phyloP scores from a whole-genome alignment of 768 basidiomycete genomes.

The Leccinum olivaceopallidum region DNA sequence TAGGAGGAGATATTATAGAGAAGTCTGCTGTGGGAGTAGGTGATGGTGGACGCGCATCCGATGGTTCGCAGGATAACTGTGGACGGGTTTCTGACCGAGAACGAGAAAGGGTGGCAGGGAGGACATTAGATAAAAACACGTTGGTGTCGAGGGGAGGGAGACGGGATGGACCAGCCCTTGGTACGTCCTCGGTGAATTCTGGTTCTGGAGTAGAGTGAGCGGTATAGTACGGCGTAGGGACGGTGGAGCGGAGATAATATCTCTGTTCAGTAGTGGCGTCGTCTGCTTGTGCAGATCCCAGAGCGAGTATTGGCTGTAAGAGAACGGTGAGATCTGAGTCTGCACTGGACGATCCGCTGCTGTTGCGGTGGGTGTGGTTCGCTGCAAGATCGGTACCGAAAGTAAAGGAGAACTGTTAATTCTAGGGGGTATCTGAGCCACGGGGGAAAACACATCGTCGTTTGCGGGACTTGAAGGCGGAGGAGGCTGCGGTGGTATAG shows the following conservation, averaged over 20 bases:
- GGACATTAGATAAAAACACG: conserved; percentile 5
- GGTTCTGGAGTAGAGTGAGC: conserved; percentile 34
- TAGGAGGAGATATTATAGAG: conserved; percentile 46
- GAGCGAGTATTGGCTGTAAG: conserved; percentile 9
- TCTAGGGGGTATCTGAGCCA: conserved; percentile 6
- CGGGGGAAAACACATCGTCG: conserved; percentile 14
- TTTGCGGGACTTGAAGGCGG: conserved; percentile 12
- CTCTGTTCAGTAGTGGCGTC: neutral
- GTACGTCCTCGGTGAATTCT: conserved; percentile 13
- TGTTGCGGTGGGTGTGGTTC: neutral
- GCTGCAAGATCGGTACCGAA: conserved; percentile 13
- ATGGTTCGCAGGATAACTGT: conserved; percentile 17
- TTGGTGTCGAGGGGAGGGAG: conserved; percentile 26
- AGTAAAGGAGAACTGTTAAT: conserved; percentile 6
- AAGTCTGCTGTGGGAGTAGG: conserved; percentile 47
- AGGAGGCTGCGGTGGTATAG: conserved; percentile 19
- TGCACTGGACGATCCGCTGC: conserved; percentile 17
- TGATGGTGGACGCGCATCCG: conserved; percentile 40
- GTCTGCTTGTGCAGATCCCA: conserved; percentile 17
- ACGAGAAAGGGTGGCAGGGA: conserved; percentile 23
- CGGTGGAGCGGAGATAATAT: conserved; percentile 15
- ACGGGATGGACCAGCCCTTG: conserved; percentile 30
- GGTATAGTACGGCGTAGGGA: conserved; percentile 35
- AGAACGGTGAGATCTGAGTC: conserved; percentile 26
- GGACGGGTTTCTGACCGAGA: conserved; percentile 30